phyloP scores from a whole-genome alignment of 768 basidiomycete species.

The Lactarius akahatsu region DNA sequence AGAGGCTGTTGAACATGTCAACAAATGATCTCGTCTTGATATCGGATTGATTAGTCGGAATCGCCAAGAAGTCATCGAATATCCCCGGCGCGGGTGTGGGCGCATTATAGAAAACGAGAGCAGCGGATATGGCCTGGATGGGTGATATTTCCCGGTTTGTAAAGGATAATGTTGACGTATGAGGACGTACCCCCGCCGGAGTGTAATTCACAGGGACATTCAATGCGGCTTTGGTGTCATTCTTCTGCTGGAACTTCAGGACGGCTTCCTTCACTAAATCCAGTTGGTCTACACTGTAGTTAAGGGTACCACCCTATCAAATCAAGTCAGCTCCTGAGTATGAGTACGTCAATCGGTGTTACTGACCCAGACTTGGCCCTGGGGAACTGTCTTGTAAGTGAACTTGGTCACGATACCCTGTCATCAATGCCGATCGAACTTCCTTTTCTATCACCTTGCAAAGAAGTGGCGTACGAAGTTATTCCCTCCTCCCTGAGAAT shows the following conservation, averaged over 20 bases:
- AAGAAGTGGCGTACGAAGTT: constrained; percentile 16
- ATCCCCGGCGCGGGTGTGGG: constrained; percentile 1
- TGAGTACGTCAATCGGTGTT: too few relatives aligned
- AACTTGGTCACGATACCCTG: constrained; percentile 13
- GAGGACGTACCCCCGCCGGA: background rate
- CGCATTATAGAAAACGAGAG: background rate
- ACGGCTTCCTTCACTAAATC: background rate
- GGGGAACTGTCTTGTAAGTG: constrained; percentile 9
- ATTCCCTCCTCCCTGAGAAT: constrained; percentile 18
- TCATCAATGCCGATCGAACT: too few relatives aligned
- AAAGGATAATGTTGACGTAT: background rate
- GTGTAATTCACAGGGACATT: background rate
- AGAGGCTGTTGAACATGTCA: background rate
- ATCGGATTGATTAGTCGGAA: constrained; percentile 6
- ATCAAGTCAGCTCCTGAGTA: background rate
- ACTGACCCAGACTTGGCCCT: constrained; percentile 4
- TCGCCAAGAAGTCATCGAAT: constrained; percentile 29
- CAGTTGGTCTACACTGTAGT: background rate
- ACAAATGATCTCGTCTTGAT: background rate
- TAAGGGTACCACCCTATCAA: background rate
- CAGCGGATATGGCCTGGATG: background rate
- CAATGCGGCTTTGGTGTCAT: background rate
- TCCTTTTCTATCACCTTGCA: background rate
- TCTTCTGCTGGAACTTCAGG: constrained; percentile 9
- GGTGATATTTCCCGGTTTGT: background rate